Evolutionary conservation across 495 filamentous ascomycete genomes (phyloP), one percentile per base, ranked within the genome.

Genomic region (Penicillium cataractarum): DNA sequence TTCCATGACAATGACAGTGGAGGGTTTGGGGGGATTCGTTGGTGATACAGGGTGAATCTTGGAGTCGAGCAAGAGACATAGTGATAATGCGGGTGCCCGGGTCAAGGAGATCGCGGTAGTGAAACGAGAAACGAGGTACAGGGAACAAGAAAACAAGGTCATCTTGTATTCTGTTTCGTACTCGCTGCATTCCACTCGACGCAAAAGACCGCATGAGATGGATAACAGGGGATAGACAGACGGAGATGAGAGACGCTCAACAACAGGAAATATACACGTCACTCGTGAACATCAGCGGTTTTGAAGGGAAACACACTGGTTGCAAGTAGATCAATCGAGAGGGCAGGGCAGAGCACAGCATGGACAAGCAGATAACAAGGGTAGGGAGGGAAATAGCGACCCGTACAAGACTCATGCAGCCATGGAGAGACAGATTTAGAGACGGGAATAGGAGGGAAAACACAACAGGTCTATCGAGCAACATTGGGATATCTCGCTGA

Each of bases 231-330:
- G 21, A n/a, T 21, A 56, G 33, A 49, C 26, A 67, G 40, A 64
- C 29, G 53, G 61, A 42, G 60, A 66, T 57, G 60, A 61, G 61
- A 61, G 61, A 58, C 61, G 66, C 60, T 64, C 63, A 59, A 54
- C 63, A 64, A 63, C 42, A 60, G 39, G 58, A 68, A 69, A 68
- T 61, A 74, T 66, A 74, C 68, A 73, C 71, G 71, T 80, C 73
- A 77, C 67, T 77, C 74, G 58, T 78, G 69, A 75, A 71, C 69
- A 74, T 72, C 69, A 76, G 63, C 60, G 67, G 62, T 69, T 66
- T 75, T 62, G 57, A 48, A n/a, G 37, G 40, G 31, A 37, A 65
- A 60, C 10, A 29, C 42, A 49, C 48, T 51, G 12, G 13, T 31
- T 51, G 49, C 53, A 46, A 42, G 37, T 40, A 62, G 58, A 58